A percentile compares a stretch with the other conserved stretches of the same genome.
These are phyloP conservation scores for Kalmanozyma brasiliensis DNA, from an alignment of 1,284 basidiomycete genomes.

Conservation along the genomic window DNA sequence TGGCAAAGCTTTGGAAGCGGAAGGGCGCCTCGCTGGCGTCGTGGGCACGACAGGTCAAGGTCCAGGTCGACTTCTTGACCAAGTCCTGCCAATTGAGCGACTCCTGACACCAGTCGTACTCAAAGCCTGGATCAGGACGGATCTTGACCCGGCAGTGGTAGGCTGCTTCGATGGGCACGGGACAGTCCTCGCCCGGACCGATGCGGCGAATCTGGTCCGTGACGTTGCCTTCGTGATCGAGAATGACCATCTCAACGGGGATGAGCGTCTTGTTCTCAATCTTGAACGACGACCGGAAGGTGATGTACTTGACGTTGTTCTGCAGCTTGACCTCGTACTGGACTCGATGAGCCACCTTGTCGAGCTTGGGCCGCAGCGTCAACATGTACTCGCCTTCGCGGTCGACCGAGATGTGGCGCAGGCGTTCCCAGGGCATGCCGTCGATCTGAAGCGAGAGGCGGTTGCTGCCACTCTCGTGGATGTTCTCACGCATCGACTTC, in stretches of 20 bases:
- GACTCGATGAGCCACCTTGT: constrained; percentile 82
- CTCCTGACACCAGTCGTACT: constrained; percentile 91
- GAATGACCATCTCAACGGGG: constrained; percentile 89
- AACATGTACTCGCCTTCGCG: constrained; percentile 92
- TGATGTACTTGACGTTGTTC: constrained; percentile 95
- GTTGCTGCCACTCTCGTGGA: constrained; percentile 58
- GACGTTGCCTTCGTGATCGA: constrained; percentile 85
- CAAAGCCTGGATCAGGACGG: constrained; percentile 94
- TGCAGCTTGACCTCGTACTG: constrained; percentile 90
- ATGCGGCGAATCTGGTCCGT: constrained; percentile 86
- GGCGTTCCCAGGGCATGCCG: constrained; percentile 88
- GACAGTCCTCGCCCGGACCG: constrained; percentile 86
- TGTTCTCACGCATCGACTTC: constrained; percentile 84
- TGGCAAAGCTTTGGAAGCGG: constrained; percentile 92
- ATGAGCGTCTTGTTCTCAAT: constrained; percentile 92
- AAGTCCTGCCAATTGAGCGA: constrained; percentile 89
- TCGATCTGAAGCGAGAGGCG: constrained; percentile 74
- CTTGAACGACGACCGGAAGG: constrained; percentile 90
- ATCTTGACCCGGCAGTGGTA: constrained; percentile 84
- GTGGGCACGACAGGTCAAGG: constrained; percentile 85
- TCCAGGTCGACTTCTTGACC: constrained; percentile 77
- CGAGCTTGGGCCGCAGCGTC: constrained; percentile 80
- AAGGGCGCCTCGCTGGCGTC: constrained; percentile 88
- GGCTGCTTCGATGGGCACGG: constrained; percentile 90
- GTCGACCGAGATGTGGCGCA: constrained; percentile 90